These are phyloP conservation scores for Pseudogymnoascus sp. DNA, from an alignment of 2,329 filamentous ascomycete species.

Conservation along the genomic window DNA sequence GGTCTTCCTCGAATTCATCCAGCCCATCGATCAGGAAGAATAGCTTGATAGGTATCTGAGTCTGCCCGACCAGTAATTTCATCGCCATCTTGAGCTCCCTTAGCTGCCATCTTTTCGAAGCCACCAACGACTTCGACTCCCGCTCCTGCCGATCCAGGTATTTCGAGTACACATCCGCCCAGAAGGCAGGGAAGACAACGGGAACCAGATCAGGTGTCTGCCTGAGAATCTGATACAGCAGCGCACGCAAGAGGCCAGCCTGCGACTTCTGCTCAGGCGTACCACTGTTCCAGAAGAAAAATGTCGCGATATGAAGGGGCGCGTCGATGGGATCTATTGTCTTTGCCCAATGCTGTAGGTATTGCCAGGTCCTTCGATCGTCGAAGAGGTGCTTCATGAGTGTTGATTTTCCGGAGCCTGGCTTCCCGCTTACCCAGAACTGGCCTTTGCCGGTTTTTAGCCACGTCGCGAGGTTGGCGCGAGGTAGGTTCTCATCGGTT, in stretches of 20 bases:
- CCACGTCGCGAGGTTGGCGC: too few relatives aligned
- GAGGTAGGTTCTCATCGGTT: too few relatives aligned
- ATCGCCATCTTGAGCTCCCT: too few relatives aligned
- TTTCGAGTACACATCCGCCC: not conserved
- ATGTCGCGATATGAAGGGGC: not conserved
- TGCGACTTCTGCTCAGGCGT: slow-evolving; percentile 21
- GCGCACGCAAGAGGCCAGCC: slow-evolving; percentile 19
- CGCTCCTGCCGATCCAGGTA: not conserved
- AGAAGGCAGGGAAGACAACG: too few relatives aligned
- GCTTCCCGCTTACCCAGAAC: slow-evolving; percentile 42
- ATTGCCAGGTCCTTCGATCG: not conserved
- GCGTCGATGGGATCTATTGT: not conserved
- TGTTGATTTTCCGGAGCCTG: slow-evolving; percentile 40
- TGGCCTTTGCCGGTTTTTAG: too few relatives aligned
- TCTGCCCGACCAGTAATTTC: too few relatives aligned
- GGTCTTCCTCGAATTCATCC: slow-evolving; percentile 16
- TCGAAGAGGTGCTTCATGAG: slow-evolving; percentile 33
- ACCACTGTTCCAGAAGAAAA: slow-evolving; percentile 23
- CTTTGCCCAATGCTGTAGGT: not conserved
- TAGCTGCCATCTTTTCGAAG: too few relatives aligned
- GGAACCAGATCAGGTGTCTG: too few relatives aligned
- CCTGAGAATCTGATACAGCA: slow-evolving; percentile 17
- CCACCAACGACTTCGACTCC: not conserved
- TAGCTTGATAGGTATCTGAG: not conserved
- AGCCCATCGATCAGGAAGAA: slow-evolving; percentile 20